These are phyloP conservation scores for Globisporangium emineosum DNA, from an alignment of 352 stramenopile species.

Conservation along the genomic window DNA sequence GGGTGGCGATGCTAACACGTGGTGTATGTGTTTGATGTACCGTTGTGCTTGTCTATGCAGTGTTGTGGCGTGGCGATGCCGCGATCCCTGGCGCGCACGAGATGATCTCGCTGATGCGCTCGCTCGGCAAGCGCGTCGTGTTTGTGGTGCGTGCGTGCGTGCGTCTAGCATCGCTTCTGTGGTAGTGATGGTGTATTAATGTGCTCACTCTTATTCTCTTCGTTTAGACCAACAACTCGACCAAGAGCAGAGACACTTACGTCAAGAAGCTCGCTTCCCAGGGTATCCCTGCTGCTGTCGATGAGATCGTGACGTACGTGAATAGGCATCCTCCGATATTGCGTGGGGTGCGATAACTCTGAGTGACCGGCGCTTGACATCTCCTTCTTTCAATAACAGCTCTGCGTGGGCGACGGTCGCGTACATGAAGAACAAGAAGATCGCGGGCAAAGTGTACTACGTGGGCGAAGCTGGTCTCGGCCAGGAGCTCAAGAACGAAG, in stretches of 20 bases:
- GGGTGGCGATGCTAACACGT: background rate
- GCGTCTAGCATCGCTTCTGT: background rate
- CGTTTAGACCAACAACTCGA: constrained; percentile 82
- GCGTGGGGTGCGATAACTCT: too few relatives aligned
- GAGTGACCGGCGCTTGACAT: background rate
- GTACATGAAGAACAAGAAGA: constrained; percentile 79
- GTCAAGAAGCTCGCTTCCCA: constrained; percentile 86
- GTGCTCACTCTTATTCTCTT: background rate
- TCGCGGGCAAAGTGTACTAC: constrained; percentile 80
- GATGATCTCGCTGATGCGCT: constrained; percentile 60
- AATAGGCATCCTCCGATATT: background rate
- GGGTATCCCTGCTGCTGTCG: constrained; percentile 57
- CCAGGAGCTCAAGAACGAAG: constrained; percentile 59
- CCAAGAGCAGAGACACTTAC: constrained; percentile 75
- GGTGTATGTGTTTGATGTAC: background rate
- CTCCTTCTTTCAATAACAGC: constrained; percentile 19
- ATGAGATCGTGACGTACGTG: constrained; percentile 79
- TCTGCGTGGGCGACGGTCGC: constrained; percentile 79
- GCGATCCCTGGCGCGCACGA: constrained; percentile 62
- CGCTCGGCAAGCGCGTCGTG: constrained; percentile 76
- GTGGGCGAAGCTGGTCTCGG: constrained; percentile 74
- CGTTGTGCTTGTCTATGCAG: constrained; percentile 18
- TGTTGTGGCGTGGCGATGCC: constrained; percentile 66
- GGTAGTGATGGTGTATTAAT: background rate
- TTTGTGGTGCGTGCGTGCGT: constrained; percentile 56